These are phyloP conservation scores for Tricholoma bakamatsutake DNA, from an alignment of 768 basidiomycete species.

Conservation along the genomic window DNA sequence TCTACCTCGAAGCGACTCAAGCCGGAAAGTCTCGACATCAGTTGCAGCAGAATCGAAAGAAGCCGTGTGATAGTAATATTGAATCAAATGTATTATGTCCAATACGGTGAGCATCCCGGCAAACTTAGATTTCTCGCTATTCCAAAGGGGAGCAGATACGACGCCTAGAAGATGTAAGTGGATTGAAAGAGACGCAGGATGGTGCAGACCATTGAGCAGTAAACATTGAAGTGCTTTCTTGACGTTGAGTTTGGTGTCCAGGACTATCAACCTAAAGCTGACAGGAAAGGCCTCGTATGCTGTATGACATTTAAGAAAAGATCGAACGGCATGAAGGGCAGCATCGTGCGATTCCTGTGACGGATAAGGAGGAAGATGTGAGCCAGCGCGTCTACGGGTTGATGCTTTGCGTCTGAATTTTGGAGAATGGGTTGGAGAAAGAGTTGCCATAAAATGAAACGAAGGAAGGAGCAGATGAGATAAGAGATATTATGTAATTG, in stretches of 20 bases:
- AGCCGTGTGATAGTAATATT: slow-evolving; percentile 92
- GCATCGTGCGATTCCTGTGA: slow-evolving; percentile 61
- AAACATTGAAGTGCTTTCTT: slow-evolving; percentile 91
- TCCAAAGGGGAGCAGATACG: slow-evolving; percentile 97
- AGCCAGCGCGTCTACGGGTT: slow-evolving; percentile 48
- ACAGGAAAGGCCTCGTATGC: slow-evolving; percentile 98
- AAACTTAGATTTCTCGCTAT: slow-evolving; percentile 88
- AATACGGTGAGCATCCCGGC: slow-evolving; percentile 99
- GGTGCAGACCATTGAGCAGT: slow-evolving; percentile 70
- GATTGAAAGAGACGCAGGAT: slow-evolving; percentile 2
- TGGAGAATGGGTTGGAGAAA: slow-evolving; percentile 45
- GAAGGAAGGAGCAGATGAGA: not conserved
- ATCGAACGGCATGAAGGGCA: slow-evolving; percentile 65
- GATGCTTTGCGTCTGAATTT: slow-evolving; percentile 52
- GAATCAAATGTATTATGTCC: slow-evolving; percentile 98
- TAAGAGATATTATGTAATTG: slow-evolving; percentile 9
- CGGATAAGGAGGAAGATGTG: slow-evolving; percentile 51
- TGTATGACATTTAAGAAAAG: slow-evolving; percentile 77
- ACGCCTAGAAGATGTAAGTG: slow-evolving; percentile 55
- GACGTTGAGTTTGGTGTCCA: slow-evolving; percentile 93
- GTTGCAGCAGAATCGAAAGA: slow-evolving; percentile 79
- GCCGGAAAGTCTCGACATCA: slow-evolving; percentile 88
- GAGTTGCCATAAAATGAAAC: slow-evolving; percentile 33
- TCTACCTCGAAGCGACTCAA: slow-evolving; percentile 83
- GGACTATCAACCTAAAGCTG: slow-evolving; percentile 91